Conservation (phyloP, 192 early-diverging fungal species). For the Chytriomyces sp. region DNA sequence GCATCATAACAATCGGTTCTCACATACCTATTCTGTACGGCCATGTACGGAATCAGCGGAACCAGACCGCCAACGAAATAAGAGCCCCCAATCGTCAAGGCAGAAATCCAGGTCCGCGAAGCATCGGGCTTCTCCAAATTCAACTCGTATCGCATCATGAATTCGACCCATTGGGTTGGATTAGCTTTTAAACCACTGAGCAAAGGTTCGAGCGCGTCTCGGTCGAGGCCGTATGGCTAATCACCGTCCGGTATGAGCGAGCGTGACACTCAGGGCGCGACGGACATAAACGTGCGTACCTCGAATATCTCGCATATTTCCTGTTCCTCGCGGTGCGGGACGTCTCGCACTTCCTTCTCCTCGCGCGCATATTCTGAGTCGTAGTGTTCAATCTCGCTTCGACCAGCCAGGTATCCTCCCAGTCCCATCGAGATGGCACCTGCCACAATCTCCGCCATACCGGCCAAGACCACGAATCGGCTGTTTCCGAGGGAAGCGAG, state of each 20-base stretch:
- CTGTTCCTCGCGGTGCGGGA: constrained; percentile 56
- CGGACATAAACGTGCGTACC: neutral
- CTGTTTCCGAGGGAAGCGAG: constrained; percentile 54
- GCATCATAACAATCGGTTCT: too few species aligned
- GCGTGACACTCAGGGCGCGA: too few species aligned
- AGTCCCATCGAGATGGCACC: too few species aligned
- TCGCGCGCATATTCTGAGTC: constrained; percentile 58
- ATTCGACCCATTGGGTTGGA: constrained; percentile 63
- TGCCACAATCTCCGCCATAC: constrained; percentile 41
- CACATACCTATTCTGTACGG: constrained; percentile 41
- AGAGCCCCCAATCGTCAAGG: constrained; percentile 55
- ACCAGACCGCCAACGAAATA: neutral
- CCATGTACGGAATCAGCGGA: constrained; percentile 1
- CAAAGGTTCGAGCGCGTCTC: constrained; percentile 51
- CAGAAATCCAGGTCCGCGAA: constrained; percentile 55
- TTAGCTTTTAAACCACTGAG: constrained; percentile 50
- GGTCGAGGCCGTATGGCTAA: constrained; percentile 53
- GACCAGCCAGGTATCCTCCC: constrained; percentile 64
- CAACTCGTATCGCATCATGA: constrained; percentile 75
- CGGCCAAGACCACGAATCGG: constrained; percentile 59
- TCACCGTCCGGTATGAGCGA: too few species aligned
- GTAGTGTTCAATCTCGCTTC: constrained; percentile 66
- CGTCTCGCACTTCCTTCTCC: constrained; percentile 50
- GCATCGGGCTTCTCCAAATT: constrained; percentile 59
- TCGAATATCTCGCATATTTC: constrained; percentile 67